Percentiles rank a stretch among this genome's conserved stretches.
phyloP scores from a whole-genome alignment of 371 early-diverging fungal species.

The Mortierella polycephala region DNA sequence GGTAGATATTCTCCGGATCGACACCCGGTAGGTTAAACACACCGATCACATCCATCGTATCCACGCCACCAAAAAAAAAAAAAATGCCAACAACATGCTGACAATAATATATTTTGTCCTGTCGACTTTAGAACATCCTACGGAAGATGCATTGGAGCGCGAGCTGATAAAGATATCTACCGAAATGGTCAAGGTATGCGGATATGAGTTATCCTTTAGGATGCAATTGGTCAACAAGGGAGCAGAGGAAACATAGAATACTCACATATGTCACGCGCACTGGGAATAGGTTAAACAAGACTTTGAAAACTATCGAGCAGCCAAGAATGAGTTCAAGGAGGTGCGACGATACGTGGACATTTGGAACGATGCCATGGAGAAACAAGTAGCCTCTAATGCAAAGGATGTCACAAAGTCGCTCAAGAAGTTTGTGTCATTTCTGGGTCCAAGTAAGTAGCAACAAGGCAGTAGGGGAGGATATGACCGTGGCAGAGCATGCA shows the following conservation, averaged over 20 bases:
- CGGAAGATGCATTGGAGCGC: conserved; percentile 30
- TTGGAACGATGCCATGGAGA: conserved; percentile 52
- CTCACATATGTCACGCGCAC: background rate
- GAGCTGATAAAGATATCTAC: conserved; percentile 31
- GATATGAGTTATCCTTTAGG: background rate
- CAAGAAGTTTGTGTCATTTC: conserved; percentile 50
- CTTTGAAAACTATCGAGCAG: conserved; percentile 42
- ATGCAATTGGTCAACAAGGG: too few relatives aligned
- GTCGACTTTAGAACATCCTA: conserved; percentile 34
- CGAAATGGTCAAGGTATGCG: conserved; percentile 30
- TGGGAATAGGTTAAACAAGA: conserved; percentile 27
- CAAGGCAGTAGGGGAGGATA: too few relatives aligned
- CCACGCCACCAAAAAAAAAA: too few relatives aligned
- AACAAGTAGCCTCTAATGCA: conserved; percentile 49
- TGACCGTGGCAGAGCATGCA: background rate
- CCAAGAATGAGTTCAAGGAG: conserved; percentile 48
- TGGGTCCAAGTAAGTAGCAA: conserved; percentile 39
- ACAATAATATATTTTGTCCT: background rate
- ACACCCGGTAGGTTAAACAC: conserved; percentile 43
- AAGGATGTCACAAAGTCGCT: conserved; percentile 44
- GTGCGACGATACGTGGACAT: conserved; percentile 46
- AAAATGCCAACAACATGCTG: background rate
- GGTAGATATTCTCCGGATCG: conserved; percentile 50
- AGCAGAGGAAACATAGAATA: too few relatives aligned
- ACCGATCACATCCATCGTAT: background rate